phyloP scores from a whole-genome alignment of 108 stramenopile genomes.

The Pseudonitzschia multiseries region DNA sequence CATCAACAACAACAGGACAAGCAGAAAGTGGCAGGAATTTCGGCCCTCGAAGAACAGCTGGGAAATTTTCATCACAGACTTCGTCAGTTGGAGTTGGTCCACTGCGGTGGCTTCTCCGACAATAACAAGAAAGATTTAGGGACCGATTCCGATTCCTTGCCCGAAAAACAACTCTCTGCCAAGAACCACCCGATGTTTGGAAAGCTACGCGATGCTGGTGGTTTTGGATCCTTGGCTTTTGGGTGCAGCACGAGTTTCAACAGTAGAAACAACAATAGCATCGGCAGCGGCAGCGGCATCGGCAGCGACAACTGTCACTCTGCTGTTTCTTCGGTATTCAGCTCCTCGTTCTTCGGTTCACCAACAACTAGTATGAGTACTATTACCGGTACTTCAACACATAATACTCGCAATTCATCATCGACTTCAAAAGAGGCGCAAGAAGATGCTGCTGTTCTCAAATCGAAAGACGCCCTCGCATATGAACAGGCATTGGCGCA shows the following conservation, averaged over 20 bases:
- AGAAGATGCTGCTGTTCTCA: not conserved
- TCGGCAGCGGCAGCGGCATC: no score
- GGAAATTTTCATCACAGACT: not conserved
- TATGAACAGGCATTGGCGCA: slow-evolving; percentile 10
- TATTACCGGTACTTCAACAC: not conserved
- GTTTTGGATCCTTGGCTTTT: not conserved
- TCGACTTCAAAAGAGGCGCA: not conserved
- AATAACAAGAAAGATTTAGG: not conserved
- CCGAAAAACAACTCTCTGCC: not conserved
- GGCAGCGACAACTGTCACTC: no score
- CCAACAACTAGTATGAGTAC: no score
- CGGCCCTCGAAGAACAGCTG: not conserved
- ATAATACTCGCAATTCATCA: not conserved
- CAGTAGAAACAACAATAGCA: not conserved
- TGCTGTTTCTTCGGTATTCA: not conserved
- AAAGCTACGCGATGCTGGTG: not conserved
- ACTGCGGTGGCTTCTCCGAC: not conserved
- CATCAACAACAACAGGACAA: not conserved
- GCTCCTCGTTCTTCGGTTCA: not conserved
- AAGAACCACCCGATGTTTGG: slow-evolving; percentile 4
- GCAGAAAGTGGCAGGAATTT: not conserved
- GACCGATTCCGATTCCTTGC: not conserved
- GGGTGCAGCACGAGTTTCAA: not conserved
- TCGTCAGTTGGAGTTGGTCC: slow-evolving; percentile 9
- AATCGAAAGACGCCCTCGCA: not conserved